Base-by-base conservation (phyloP, 1,139 yeast genomes). In the Sugiyamaella paludigena region DNA sequence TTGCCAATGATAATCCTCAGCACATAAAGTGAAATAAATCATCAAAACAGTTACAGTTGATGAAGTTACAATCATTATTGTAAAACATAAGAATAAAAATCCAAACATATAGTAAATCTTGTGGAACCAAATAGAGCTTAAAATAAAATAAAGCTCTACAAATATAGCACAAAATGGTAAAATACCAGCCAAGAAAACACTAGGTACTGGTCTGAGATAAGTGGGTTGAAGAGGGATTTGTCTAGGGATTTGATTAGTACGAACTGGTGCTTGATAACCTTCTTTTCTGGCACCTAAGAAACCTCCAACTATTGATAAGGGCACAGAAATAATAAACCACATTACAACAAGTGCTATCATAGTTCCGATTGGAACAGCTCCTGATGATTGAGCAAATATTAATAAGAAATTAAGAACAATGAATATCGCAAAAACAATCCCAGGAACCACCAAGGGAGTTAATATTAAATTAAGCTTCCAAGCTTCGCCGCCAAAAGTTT, bases 91-190 rank as follows among this genome's bases (percentile, higher is more conserved):
- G 69, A 92, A 87, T 61, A 92, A 75, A 75, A 92, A 92, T 19
- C 98, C 98, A 75, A 92, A 92, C 98, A 92, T 92, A 74, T 91
- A 92, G 74, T 83, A 92, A 56, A 92, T 83, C 67, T 88, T 80
- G 75, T 87, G 91, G 71, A 87, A 89, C 98, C 98, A 92, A 58
- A 92, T 73, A 29, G 97, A 89, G 49, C 89, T 80, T 72, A 86
- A 82, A 55, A 79, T 76, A 71, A 91, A 92, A 70, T 88, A 91
- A 78, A 94, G 81, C 70, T 92, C 98, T 48, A 92, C 95, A 10
- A 96, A 89, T 62, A 91, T 86, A 15, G 96, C 85, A 7, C 96
- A 95, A 64, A 92, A 92, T 60, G 98, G 98, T 76, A 92, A 83
- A 52, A 92, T 79, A 51, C 98, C 98, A 0, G 95, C 85, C 52